Percentiles rank a stretch among this genome's conserved stretches.
Evolutionary conservation across 805 yeast species (phyloP).

Genomic region (Barnettozyma wickerhamii): DNA sequence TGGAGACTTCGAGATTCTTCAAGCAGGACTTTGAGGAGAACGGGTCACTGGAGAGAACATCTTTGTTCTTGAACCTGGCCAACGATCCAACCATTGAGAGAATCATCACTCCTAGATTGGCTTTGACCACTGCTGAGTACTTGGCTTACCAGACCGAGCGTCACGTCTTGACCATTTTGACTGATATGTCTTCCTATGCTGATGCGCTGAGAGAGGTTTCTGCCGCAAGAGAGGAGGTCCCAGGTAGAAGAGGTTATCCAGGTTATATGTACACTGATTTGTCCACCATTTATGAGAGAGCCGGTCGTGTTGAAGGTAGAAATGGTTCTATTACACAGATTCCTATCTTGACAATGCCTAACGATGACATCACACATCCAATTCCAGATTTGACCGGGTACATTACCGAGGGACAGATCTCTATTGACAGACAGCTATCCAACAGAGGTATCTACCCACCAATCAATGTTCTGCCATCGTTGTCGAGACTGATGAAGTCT

Average conservation of each 20-base stretch:
- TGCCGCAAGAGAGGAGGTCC: conserved; percentile 99
- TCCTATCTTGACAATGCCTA: conserved; percentile 99
- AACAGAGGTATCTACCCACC: conserved; percentile 99
- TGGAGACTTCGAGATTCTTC: conserved; percentile 97
- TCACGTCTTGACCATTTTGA: conserved; percentile 94
- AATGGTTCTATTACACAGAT: conserved; percentile 99
- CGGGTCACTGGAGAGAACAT: conserved; percentile 97
- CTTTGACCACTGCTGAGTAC: conserved; percentile 97
- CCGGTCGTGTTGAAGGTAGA: conserved; percentile 99
- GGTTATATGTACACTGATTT: conserved; percentile 99
- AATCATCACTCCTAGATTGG: conserved; percentile 98
- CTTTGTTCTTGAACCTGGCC: conserved; percentile 94
- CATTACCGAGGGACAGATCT: conserved; percentile 98
- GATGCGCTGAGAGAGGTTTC: conserved; percentile 99
- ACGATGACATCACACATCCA: conserved; percentile 99
- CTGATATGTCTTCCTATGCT: conserved; percentile 99
- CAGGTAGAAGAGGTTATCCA: conserved; percentile 99
- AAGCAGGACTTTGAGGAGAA: conserved; percentile 99
- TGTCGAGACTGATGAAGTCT: conserved; percentile 97
- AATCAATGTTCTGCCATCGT: conserved; percentile 94
- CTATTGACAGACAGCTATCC: conserved; percentile 91
- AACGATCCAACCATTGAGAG: conserved; percentile 99
- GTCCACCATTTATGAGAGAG: conserved; percentile 98
- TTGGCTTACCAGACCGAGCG: conserved; percentile 99
- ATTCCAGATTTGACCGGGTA: conserved; percentile 99